Evolutionary conservation across 208 protist species (phyloP).

Genomic region (Acanthamoeba lugdunensis): DNA sequence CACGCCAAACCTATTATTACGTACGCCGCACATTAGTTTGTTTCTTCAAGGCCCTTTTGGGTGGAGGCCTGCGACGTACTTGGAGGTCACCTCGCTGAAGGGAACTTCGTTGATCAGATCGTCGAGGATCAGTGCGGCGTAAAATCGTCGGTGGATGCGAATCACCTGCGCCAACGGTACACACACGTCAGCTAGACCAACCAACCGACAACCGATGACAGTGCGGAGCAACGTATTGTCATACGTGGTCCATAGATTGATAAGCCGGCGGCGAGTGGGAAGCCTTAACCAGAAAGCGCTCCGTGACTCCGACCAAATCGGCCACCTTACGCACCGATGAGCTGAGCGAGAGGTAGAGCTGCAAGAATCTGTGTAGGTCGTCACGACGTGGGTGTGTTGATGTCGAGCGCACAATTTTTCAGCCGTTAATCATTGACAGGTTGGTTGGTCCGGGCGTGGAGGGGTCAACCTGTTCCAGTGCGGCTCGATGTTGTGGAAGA

Average conservation of each 20-base stretch:
- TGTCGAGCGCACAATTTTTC: too few species aligned
- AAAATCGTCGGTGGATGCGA: slow-evolving; percentile 90
- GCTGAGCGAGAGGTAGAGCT: slow-evolving; percentile 60
- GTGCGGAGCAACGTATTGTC: neutral
- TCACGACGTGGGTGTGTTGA: neutral
- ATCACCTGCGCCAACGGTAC: slow-evolving; percentile 69
- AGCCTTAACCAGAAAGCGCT: slow-evolving; percentile 61
- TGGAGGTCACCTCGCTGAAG: slow-evolving; percentile 84
- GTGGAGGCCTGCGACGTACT: neutral
- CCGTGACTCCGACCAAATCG: slow-evolving; percentile 54
- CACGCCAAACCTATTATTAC: slow-evolving; percentile 85
- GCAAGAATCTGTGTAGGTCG: slow-evolving; percentile 45
- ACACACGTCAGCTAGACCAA: neutral
- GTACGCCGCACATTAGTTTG: neutral
- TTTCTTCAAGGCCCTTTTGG: too few species aligned
- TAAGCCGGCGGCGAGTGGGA: slow-evolving; percentile 56
- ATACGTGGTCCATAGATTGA: slow-evolving; percentile 30
- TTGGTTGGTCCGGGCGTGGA: too few species aligned
- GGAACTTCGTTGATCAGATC: slow-evolving; percentile 91
- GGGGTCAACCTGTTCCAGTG: slow-evolving; percentile 74
- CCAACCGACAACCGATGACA: neutral
- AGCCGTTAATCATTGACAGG: too few species aligned
- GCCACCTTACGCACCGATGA: neutral
- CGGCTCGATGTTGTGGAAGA: slow-evolving; percentile 79
- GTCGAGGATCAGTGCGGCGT: slow-evolving; percentile 90